phyloP scores from a whole-genome alignment of 805 yeast genomes.

The Zygotorulaspora sp. region DNA sequence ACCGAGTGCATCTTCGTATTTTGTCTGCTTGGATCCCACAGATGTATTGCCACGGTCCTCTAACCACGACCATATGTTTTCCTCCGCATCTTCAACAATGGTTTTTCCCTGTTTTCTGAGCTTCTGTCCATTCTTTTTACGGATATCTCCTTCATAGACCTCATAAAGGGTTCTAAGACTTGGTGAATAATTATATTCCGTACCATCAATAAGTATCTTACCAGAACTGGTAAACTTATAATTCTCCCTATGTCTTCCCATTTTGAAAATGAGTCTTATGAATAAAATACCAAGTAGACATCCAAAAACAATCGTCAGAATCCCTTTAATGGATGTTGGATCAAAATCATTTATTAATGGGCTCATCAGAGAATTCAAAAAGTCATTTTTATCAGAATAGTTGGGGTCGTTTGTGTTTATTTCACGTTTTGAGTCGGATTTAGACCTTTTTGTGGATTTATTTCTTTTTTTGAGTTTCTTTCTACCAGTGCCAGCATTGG shows the following conservation, averaged over 20 bases:
- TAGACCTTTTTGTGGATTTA: constrained; percentile 5
- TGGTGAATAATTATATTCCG: constrained; percentile 40
- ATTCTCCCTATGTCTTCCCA: constrained; percentile 7
- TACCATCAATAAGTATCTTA: constrained; percentile 34
- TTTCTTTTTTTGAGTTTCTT: constrained; percentile 18
- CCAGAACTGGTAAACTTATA: constrained; percentile 25
- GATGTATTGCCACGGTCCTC: constrained; percentile 37
- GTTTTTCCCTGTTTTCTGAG: constrained; percentile 15
- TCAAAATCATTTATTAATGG: constrained; percentile 16
- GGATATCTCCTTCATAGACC: constrained; percentile 27
- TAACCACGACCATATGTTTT: constrained; percentile 72
- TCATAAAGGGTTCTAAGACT: constrained; percentile 36
- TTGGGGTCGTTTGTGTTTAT: constrained; percentile 8
- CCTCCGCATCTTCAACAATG: constrained; percentile 46
- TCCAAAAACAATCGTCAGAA: constrained; percentile 8
- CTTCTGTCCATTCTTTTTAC: constrained; percentile 10
- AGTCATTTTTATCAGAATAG: not conserved
- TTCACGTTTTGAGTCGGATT: constrained; percentile 7
- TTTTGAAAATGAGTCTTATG: constrained; percentile 9
- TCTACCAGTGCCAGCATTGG: constrained; percentile 20
- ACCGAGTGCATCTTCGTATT: not conserved
- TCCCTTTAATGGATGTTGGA: constrained; percentile 19
- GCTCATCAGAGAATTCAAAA: constrained; percentile 4
- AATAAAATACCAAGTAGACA: constrained; percentile 12
- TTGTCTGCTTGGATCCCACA: constrained; percentile 2